These are phyloP conservation scores for Xylaria sp. DNA, from an alignment of 2,329 filamentous ascomycete genomes.

Conservation along the genomic window DNA sequence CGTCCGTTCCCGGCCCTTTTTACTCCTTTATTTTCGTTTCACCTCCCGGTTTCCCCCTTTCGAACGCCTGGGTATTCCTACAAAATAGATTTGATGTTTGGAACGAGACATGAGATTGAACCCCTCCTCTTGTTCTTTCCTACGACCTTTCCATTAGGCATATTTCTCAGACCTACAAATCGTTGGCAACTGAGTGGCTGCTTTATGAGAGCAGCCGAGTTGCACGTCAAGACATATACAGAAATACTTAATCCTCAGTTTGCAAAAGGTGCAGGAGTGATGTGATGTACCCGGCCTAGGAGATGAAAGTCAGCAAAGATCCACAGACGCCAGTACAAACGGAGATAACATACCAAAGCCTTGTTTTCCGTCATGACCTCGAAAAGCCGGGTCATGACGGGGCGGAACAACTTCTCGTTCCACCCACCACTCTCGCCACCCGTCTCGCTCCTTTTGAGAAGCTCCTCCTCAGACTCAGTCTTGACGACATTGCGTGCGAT, in stretches of 20 bases:
- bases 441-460: constrained; percentile 59
- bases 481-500: constrained; percentile 75
- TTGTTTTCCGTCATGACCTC: constrained; percentile 77
- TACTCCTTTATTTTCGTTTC: constrained; percentile 20
- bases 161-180: not conserved
- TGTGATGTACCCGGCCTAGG: constrained; percentile 37
- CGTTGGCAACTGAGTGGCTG: not conserved
- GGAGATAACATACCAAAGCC: constrained; percentile 60
- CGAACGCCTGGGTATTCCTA: constrained; percentile 44
- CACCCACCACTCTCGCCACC: constrained; percentile 64
- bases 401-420: constrained; percentile 75
- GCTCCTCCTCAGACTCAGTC: constrained; percentile 66
- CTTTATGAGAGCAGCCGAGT: not conserved
- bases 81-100: constrained; percentile 21
- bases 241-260: constrained; percentile 32
- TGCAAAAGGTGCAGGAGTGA: constrained; percentile 42
- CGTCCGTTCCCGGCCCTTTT: constrained; percentile 8
- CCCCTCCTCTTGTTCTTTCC: not conserved
- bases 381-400: constrained; percentile 70
- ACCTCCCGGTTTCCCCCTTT: constrained; percentile 19
- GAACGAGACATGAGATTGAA: constrained; percentile 3
- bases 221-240: not conserved
- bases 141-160: not conserved
- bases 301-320: constrained; percentile 18
- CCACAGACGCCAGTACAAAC: not conserved